A percentile compares a stretch with the other conserved stretches of the same genome.
These are phyloP conservation scores for Ustilago tritici DNA, from an alignment of 1,284 basidiomycete species.

Conservation along the genomic window DNA sequence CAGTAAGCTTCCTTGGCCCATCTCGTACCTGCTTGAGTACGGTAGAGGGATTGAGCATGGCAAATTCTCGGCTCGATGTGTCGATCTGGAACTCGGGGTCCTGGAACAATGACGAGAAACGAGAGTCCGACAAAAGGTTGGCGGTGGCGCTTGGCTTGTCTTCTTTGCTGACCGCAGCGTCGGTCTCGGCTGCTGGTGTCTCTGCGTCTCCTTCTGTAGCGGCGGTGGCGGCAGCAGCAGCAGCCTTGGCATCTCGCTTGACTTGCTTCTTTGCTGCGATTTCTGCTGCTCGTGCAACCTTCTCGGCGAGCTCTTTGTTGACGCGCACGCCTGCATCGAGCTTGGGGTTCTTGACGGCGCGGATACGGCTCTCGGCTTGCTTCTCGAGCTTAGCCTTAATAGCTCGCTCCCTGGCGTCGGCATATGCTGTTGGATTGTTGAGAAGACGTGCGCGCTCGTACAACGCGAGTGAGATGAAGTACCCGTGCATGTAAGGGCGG, in stretches of 20 bases:
- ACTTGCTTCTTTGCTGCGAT: constrained; percentile 74
- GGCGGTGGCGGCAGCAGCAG: constrained; percentile 34
- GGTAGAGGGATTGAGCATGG: constrained; percentile 88
- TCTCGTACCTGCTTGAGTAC: constrained; percentile 65
- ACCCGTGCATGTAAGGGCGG: constrained; percentile 99
- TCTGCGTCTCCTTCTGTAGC: constrained; percentile 56
- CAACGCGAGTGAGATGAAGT: constrained; percentile 93
- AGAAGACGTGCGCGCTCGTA: constrained; percentile 96
- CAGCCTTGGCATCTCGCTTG: constrained; percentile 39
- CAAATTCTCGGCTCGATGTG: constrained; percentile 85
- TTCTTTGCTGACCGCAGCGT: constrained; percentile 60
- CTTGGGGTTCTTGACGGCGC: constrained; percentile 69
- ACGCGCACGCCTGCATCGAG: constrained; percentile 75
- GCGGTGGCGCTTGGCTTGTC: constrained; percentile 31
- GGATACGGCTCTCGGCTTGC: constrained; percentile 90
- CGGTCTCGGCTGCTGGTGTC: constrained; percentile 70
- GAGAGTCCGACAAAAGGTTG: constrained; percentile 81
- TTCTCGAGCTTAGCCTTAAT: constrained; percentile 91
- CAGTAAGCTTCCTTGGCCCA: constrained; percentile 74
- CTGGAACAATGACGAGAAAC: constrained; percentile 91
- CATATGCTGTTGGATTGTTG: constrained; percentile 94
- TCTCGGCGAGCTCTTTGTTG: constrained; percentile 92
- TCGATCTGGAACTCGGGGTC: constrained; percentile 96
- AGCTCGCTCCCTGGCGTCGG: constrained; percentile 88
- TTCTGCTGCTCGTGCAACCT: constrained; percentile 79